A percentile compares a stretch with the other conserved stretches of the same genome.
These are phyloP conservation scores for Vachellia pachyceras DNA, from an alignment of 306 rosid genomes.

Conservation along the genomic window DNA sequence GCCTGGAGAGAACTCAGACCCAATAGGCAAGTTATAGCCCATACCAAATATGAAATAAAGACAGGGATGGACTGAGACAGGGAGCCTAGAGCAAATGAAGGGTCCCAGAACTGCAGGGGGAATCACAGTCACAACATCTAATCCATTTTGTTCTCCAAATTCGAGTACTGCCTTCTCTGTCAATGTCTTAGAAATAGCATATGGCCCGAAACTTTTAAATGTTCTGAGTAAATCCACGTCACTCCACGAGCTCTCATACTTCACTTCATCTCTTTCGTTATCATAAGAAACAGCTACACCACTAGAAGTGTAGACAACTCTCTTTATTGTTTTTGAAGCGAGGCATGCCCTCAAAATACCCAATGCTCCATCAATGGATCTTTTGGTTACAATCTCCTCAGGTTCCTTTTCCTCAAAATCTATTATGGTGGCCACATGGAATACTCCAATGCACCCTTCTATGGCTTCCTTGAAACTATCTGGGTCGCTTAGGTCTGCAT, in stretches of 20 bases:
- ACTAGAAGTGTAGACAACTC: slow-evolving; percentile 69
- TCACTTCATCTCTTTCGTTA: slow-evolving; percentile 19
- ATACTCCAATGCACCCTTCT: slow-evolving; percentile 64
- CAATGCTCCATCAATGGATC: slow-evolving; percentile 58
- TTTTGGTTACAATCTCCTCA: slow-evolving; percentile 50
- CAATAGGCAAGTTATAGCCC: not conserved
- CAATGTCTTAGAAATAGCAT: slow-evolving; percentile 58
- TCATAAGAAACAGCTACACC: slow-evolving; percentile 34
- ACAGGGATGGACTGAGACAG: slow-evolving; percentile 41
- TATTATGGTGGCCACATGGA: slow-evolving; percentile 58
- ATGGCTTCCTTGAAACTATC: slow-evolving; percentile 55
- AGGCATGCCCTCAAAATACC: slow-evolving; percentile 61
- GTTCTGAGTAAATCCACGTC: slow-evolving; percentile 43
- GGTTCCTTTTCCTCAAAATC: slow-evolving; percentile 43
- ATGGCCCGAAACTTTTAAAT: slow-evolving; percentile 31
- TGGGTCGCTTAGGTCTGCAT: slow-evolving; percentile 57
- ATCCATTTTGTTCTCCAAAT: slow-evolving; percentile 54
- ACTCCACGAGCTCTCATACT: slow-evolving; percentile 67
- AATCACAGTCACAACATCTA: slow-evolving; percentile 63
- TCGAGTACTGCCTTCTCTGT: slow-evolving; percentile 65
- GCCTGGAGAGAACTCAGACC: not conserved
- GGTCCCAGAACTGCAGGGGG: slow-evolving; percentile 64
- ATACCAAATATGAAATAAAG: slow-evolving; percentile 51
- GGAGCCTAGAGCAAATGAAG: slow-evolving; percentile 62
- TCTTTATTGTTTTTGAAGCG: slow-evolving; percentile 47